A percentile compares a stretch with the other conserved stretches of the same genome.
These are phyloP conservation scores for Flaveria bidentis DNA, from an alignment of 129 eudicot genomes.

Conservation along the genomic window DNA sequence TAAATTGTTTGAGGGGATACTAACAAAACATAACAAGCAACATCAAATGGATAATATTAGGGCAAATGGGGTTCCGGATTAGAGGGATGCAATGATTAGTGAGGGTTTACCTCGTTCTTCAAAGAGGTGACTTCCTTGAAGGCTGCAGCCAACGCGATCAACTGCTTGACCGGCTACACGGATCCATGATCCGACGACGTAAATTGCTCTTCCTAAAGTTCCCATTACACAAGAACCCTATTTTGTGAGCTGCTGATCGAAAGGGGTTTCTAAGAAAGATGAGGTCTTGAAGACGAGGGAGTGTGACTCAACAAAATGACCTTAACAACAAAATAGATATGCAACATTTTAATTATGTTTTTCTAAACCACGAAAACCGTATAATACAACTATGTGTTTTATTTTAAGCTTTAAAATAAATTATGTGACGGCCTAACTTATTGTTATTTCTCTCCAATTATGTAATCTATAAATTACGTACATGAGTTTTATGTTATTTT, in stretches of 20 bases:
- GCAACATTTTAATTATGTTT: too few relatives aligned
- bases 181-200: constrained; percentile 93
- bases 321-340: background rate
- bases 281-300: too few relatives aligned
- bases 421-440: too few relatives aligned
- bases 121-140: constrained; percentile 75
- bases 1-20: background rate
- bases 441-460: too few relatives aligned
- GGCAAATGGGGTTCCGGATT: background rate
- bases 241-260: constrained; percentile 11
- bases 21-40: too few relatives aligned
- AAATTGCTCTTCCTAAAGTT: constrained; percentile 68
- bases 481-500: too few relatives aligned
- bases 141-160: constrained; percentile 89
- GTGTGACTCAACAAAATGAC: background rate
- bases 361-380: too few relatives aligned
- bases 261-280: background rate
- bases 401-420: too few relatives aligned
- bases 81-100: background rate
- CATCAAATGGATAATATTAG: background rate
- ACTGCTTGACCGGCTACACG: constrained; percentile 87
- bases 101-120: constrained; percentile 63
- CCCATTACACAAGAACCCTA: constrained; percentile 55
- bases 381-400: too few relatives aligned
- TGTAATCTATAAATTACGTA: too few relatives aligned